phyloP scores from a whole-genome alignment of 805 yeast species.

The Suhomyces sp. region DNA sequence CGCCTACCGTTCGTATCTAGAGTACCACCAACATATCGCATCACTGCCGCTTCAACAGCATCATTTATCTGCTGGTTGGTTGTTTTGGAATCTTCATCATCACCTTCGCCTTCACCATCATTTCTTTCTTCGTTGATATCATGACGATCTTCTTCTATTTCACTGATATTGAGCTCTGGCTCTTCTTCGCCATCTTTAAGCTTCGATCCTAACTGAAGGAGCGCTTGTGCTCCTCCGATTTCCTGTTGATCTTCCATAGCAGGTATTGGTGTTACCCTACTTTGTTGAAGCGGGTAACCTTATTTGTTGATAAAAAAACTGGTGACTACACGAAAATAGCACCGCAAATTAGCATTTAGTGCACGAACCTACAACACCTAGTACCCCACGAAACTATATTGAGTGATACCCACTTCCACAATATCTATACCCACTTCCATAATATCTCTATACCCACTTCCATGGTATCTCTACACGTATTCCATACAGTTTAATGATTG shows the following conservation, averaged over 20 bases:
- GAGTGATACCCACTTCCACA: no score
- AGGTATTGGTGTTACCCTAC: slow-evolving; percentile 13
- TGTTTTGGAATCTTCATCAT: slow-evolving; percentile 21
- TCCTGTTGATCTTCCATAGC: slow-evolving; percentile 40
- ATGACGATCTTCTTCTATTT: slow-evolving; percentile 1
- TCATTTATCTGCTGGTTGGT: slow-evolving; percentile 41
- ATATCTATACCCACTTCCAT: no score
- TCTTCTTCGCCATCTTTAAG: slow-evolving; percentile 15
- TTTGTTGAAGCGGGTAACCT: slow-evolving; percentile 10
- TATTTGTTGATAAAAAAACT: neutral
- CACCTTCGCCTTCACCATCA: slow-evolving; percentile 1
- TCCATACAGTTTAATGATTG: no score
- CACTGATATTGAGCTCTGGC: slow-evolving; percentile 2
- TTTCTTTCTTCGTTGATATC: neutral
- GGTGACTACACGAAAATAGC: neutral
- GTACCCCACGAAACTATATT: no score
- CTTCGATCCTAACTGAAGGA: slow-evolving; percentile 40
- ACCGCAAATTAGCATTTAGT: no score
- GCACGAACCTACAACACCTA: no score
- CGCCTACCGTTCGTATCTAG: slow-evolving; percentile 31
- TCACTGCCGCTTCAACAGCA: slow-evolving; percentile 76
- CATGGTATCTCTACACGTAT: no score
- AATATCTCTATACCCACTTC: no score
- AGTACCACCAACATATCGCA: slow-evolving; percentile 68
- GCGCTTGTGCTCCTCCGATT: slow-evolving; percentile 47